Percentiles rank a stretch among this genome's conserved stretches.
Evolutionary conservation across 352 stramenopile species (phyloP).

Genomic region (Globisporangium middletonii): DNA sequence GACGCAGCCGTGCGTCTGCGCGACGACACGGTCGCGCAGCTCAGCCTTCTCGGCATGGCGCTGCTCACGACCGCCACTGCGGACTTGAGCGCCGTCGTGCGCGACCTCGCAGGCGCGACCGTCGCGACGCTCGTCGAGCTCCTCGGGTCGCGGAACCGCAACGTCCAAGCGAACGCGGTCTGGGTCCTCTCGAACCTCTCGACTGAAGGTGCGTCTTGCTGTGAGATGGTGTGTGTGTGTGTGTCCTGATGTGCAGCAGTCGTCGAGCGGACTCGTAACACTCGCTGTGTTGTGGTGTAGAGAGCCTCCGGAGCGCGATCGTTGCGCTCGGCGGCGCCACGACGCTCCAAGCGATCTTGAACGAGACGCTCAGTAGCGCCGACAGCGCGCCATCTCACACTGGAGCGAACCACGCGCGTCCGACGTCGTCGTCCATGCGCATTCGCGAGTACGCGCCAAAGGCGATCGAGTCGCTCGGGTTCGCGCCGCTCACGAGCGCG

Average conservation of each 20-base stretch:
- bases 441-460: slow-evolving; percentile 78
- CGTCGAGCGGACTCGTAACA: neutral
- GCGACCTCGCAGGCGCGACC: slow-evolving; percentile 24
- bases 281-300: slow-evolving; percentile 16
- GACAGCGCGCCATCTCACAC: neutral
- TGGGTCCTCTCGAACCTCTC: slow-evolving; percentile 79
- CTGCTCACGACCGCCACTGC: slow-evolving; percentile 33
- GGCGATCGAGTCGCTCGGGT: slow-evolving; percentile 64
- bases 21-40: slow-evolving; percentile 58
- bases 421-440: slow-evolving; percentile 55
- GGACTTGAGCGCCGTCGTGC: slow-evolving; percentile 23
- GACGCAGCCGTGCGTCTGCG: slow-evolving; percentile 5
- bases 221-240: too few relatives aligned
- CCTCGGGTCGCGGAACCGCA: slow-evolving; percentile 41
- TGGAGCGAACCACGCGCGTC: slow-evolving; percentile 8
- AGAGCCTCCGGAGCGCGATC: slow-evolving; percentile 44
- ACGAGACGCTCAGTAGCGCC: slow-evolving; percentile 27
- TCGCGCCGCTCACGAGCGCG: slow-evolving; percentile 17
- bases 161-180: slow-evolving; percentile 63
- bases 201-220: slow-evolving; percentile 30
- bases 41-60: slow-evolving; percentile 57
- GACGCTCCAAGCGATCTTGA: slow-evolving; percentile 56
- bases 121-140: slow-evolving; percentile 39
- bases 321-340: slow-evolving; percentile 43
- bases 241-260: neutral